phyloP scores from a whole-genome alignment of 1,284 basidiomycete species.

The Athelia sp. region DNA sequence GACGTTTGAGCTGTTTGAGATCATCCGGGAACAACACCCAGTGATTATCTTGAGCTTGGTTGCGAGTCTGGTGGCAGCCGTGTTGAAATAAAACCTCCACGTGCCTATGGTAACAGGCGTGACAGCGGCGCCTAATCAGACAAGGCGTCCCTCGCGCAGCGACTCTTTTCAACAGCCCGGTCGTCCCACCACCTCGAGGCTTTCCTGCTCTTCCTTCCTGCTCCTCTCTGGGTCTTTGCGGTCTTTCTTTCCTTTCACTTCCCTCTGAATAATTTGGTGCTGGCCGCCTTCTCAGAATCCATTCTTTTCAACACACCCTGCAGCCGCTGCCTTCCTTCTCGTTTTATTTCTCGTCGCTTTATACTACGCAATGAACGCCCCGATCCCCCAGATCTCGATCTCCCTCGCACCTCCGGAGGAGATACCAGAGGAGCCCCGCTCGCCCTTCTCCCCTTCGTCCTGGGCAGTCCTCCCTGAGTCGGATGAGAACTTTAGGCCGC shows the following conservation, averaged over 20 bases:
- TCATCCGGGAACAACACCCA: too few relatives aligned
- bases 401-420: constrained; percentile 58
- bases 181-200: too few relatives aligned
- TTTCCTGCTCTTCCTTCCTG: constrained; percentile 14
- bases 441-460: constrained; percentile 43
- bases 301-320: constrained; percentile 9
- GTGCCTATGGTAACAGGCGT: too few relatives aligned
- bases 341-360: constrained; percentile 33
- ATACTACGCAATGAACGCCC: constrained; percentile 26
- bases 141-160: too few relatives aligned
- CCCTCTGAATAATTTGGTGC: constrained; percentile 30
- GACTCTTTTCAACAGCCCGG: too few relatives aligned
- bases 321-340: constrained; percentile 4
- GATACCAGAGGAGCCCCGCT: constrained; percentile 47
- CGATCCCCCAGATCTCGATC: constrained; percentile 62
- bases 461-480: constrained; percentile 15
- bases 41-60: too few relatives aligned
- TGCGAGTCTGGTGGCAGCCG: too few relatives aligned
- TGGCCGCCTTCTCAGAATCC: constrained; percentile 32
- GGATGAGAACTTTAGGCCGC: constrained; percentile 49
- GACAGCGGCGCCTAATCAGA: too few relatives aligned
- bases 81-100: too few relatives aligned
- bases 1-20: background rate
- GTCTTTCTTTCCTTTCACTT: constrained; percentile 12
- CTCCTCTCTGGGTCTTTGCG: constrained; percentile 7